Conservation (phyloP, 1,139 yeast genomes). For the Yamadazyma epiphylla region DNA sequence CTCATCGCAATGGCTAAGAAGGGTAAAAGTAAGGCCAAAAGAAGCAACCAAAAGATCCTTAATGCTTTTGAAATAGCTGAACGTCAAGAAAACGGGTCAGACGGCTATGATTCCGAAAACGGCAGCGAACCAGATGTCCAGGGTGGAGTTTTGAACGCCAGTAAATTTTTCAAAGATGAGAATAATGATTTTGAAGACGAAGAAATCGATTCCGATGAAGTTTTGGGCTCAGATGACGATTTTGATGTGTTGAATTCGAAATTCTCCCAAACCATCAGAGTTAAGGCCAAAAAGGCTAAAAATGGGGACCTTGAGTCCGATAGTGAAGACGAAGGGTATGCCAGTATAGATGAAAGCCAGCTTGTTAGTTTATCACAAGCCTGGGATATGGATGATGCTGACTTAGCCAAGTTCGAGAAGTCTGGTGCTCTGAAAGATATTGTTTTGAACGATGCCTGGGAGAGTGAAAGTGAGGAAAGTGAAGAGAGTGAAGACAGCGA, state of each 20-base stretch:
- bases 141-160: slow-evolving; percentile 44
- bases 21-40: slow-evolving; percentile 24
- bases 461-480: slow-evolving; percentile 23
- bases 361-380: slow-evolving; percentile 76
- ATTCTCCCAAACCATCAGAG: slow-evolving; percentile 66
- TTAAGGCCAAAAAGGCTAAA: slow-evolving; percentile 34
- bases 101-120: slow-evolving; percentile 14
- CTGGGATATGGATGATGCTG: slow-evolving; percentile 79
- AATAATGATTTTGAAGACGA: slow-evolving; percentile 52
- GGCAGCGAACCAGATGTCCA: slow-evolving; percentile 16
- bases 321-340: slow-evolving; percentile 45
- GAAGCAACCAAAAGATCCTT: slow-evolving; percentile 34
- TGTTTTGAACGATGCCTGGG: slow-evolving; percentile 43
- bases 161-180: slow-evolving; percentile 25
- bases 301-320: slow-evolving; percentile 20
- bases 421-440: slow-evolving; percentile 26
- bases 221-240: slow-evolving; percentile 73
- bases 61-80: slow-evolving; percentile 49
- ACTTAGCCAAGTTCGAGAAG: slow-evolving; percentile 17
- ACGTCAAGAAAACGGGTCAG: slow-evolving; percentile 27
- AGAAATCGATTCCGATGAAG: slow-evolving; percentile 74
- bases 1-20: slow-evolving; percentile 21
- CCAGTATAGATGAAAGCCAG: slow-evolving; percentile 67
- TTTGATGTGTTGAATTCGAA: slow-evolving; percentile 63
- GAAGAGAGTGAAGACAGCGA: slow-evolving; percentile 13